These are phyloP conservation scores for Haematococcus lacustris DNA, from an alignment of 139 green algal species.

Conservation along the genomic window DNA sequence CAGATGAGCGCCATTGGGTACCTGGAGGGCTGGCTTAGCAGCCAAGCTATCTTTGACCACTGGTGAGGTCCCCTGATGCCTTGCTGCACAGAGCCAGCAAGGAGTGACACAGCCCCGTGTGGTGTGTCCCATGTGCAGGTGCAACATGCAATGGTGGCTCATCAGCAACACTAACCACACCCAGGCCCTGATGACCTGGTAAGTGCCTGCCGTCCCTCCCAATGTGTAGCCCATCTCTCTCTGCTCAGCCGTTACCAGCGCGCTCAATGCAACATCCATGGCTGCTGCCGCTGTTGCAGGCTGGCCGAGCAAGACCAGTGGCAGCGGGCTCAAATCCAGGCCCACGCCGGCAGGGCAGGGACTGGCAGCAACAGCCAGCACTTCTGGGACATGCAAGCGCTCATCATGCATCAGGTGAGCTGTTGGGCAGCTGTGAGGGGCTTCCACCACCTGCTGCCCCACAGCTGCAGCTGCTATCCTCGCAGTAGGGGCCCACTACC, in stretches of 20 bases:
- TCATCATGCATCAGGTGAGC: slow-evolving; percentile 6
- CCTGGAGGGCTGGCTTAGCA: slow-evolving; percentile 29
- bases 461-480: no score
- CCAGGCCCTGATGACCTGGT: neutral
- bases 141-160: slow-evolving; percentile 42
- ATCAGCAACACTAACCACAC: slow-evolving; percentile 33
- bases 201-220: neutral
- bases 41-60: neutral
- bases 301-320: neutral
- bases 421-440: neutral
- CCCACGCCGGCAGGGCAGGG: neutral
- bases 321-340: neutral
- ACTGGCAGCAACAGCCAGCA: neutral
- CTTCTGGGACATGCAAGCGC: slow-evolving; percentile 3
- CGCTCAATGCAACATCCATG: neutral
- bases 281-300: slow-evolving; percentile 2
- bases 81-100: neutral
- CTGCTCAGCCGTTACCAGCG: neutral
- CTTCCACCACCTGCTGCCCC: neutral
- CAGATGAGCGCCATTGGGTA: slow-evolving; percentile 51
- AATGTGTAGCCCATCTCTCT: neutral
- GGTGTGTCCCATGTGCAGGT: neutral
- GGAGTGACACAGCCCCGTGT: neutral
- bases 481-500: neutral
- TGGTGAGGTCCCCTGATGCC: neutral